phyloP scores from a whole-genome alignment of 2,329 filamentous ascomycete genomes.

The Penicillium sp. region DNA sequence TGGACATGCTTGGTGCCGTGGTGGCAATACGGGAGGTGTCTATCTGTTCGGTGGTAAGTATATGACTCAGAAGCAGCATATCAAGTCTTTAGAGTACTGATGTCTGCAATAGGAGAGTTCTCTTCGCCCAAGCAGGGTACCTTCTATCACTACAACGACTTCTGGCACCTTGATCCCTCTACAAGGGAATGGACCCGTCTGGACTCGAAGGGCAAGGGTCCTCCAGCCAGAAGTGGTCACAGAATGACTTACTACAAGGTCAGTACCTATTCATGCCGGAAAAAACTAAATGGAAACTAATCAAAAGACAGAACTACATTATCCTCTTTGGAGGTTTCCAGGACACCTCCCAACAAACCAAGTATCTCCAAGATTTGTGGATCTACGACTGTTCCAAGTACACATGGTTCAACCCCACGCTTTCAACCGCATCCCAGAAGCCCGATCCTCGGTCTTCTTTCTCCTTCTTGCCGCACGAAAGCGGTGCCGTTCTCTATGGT shows the following conservation, averaged over 20 bases:
- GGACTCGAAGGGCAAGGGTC: constrained; percentile 63
- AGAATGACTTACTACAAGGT: constrained; percentile 90
- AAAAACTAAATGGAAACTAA: constrained; percentile 6
- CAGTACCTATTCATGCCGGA: too few relatives aligned
- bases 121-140: constrained; percentile 94
- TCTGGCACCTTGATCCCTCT: constrained; percentile 81
- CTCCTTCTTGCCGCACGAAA: constrained; percentile 80
- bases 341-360: constrained; percentile 88
- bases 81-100: neutral
- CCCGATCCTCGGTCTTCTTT: constrained; percentile 88
- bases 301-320: constrained; percentile 60
- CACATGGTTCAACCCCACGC: constrained; percentile 67
- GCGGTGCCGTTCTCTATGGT: constrained; percentile 80
- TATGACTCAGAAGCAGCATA: too few relatives aligned
- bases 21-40: constrained; percentile 71
- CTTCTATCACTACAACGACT: constrained; percentile 98
- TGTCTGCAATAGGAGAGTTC: constrained; percentile 59
- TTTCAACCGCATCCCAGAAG: constrained; percentile 71
- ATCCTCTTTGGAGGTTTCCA: constrained; percentile 94
- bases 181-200: constrained; percentile 84
- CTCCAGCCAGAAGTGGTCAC: constrained; percentile 80
- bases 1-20: constrained; percentile 89
- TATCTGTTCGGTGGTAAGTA: constrained; percentile 72
- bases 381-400: constrained; percentile 86
- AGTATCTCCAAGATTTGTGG: constrained; percentile 89